Conservation (phyloP, 345 rosid species). For the Acer negundo region DNA sequence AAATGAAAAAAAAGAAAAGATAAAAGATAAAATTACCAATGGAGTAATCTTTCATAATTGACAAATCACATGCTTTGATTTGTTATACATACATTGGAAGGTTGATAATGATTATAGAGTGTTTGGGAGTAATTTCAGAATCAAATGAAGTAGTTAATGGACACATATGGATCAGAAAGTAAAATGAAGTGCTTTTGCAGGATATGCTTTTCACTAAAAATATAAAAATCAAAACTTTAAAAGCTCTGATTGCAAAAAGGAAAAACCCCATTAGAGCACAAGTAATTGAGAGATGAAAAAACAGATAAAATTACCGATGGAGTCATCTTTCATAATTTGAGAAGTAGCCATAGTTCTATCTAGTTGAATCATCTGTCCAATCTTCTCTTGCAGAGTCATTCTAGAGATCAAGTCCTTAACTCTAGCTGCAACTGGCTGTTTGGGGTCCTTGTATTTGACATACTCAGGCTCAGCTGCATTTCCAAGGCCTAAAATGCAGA, state of each 20-base stretch:
- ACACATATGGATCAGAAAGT: too few relatives aligned
- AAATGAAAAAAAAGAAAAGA: too few relatives aligned
- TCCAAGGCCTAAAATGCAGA: not conserved
- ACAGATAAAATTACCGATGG: constrained; percentile 36
- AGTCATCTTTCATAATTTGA: constrained; percentile 45
- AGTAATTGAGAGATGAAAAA: too few relatives aligned
- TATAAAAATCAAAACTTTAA: too few relatives aligned
- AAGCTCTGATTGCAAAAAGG: too few relatives aligned
- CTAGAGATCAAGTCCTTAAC: constrained; percentile 42
- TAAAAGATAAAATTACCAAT: constrained; percentile 32
- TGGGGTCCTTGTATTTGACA: constrained; percentile 50
- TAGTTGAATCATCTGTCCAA: constrained; percentile 64
- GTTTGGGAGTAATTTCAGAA: not conserved
- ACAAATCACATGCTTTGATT: not conserved
- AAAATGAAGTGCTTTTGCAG: too few relatives aligned
- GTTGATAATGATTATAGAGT: not conserved
- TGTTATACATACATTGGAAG: not conserved
- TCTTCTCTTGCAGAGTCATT: constrained; percentile 62
- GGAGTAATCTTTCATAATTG: constrained; percentile 43
- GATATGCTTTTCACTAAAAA: too few relatives aligned
- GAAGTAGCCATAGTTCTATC: constrained; percentile 49
- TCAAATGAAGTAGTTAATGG: too few relatives aligned
- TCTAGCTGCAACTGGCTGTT: constrained; percentile 42
- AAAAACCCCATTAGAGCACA: too few relatives aligned
- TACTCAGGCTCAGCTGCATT: constrained; percentile 44